Evolutionary conservation across 2,329 filamentous ascomycete genomes (phyloP), one percentile per base, ranked within the genome.

Genomic region (Botrytis deweyae): DNA sequence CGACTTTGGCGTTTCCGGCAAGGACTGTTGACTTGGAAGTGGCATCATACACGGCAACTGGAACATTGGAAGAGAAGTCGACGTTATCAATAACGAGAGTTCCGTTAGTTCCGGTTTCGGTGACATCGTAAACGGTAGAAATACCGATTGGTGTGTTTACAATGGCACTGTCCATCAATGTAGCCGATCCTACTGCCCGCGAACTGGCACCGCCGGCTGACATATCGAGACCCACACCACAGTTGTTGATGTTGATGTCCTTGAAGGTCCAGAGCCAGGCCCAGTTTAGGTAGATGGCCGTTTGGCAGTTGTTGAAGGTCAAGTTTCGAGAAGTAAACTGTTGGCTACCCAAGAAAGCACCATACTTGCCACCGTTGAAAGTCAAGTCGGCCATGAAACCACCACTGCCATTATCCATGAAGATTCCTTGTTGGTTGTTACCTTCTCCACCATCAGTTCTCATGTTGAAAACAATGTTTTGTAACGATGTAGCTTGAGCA

Each of bases 251-350:
- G 64, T 84, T 87, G 55, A 97, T 78, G 52, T 89, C 92, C 81
- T 95, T 93, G 83, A 96, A 89, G 63, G 91, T 90, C 91, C 92
- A 97, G 29, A 90, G 86, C 94, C 94, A 97, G 84, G 95, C 93
- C 94, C 94, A 97, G 86, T 94, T 94, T 90, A 96, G 92, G 84
- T 89, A 93, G 76, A 97, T 90, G 75, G 92, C 94, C 2, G 93
- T 97, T 80, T 93, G 88, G 85, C 92, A 95, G 82, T 88, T 87
- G 81, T 92, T 93, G 87, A 97, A 97, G 52, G 88, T 92, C 81
- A 96, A 80, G 83, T 97, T 96, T 77, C 93, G 91, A 42, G 90
- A 91, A 58, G 93, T 95, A 83, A 95, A 96, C 83, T 97, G 94
- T 84, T 97, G 94, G 83, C 91, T 94, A 68, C 94, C 94, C 40